Evolutionary conservation across 2,329 filamentous ascomycete genomes (phyloP), one percentile per base, ranked within the genome.

Genomic region (Emericellopsis cladophorae): DNA sequence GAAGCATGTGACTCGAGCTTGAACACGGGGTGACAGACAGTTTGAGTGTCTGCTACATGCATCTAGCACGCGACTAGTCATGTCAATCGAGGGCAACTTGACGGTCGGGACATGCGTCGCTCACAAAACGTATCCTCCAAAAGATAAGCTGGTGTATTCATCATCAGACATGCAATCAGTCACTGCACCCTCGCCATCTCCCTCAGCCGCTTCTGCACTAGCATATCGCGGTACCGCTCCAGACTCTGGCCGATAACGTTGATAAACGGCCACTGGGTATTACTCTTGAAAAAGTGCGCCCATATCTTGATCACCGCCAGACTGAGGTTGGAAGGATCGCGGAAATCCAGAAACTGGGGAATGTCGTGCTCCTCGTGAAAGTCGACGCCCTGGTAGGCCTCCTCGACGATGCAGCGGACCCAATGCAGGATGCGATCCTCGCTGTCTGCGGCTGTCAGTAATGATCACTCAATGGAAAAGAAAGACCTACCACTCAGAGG

Each of bases 251-350:
- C 66, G 0, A 68, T 56, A 2, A 66, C 61, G 14, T 68, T 67
- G 33, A 68, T 66, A 40, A 69, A 66, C 0, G 58, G 59, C 66
- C 65, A 68, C 41, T 68, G 65, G 0, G 65, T 66, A 18, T 69
- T 68, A 6, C 64, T 63, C 31, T 60, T 58, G 47, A 68, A 68
- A 45, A 68, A 66, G 5, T 65, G 59, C 12, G 59, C 58, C 66
- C 65, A 68, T 8, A 68, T 66, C 18, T 56, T 61, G 15, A 68
- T 36, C 0, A 68, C 63, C 0, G 61, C 61, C 0, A 64, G 46
- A 5, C 62, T 55, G 2, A 67, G 53, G 3, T 49, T 46, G 2
- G 51, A 49, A 0, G 61, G 54, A 23, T 55, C 40, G 37, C 50
- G 23, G 31, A 48, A 31, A 44, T 52, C 15, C 45, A 33, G 14